Evolutionary conservation across 306 rosid genomes (phyloP), one percentile per base, ranked within the genome.

Genomic region (Phaseolus lunatus): DNA sequence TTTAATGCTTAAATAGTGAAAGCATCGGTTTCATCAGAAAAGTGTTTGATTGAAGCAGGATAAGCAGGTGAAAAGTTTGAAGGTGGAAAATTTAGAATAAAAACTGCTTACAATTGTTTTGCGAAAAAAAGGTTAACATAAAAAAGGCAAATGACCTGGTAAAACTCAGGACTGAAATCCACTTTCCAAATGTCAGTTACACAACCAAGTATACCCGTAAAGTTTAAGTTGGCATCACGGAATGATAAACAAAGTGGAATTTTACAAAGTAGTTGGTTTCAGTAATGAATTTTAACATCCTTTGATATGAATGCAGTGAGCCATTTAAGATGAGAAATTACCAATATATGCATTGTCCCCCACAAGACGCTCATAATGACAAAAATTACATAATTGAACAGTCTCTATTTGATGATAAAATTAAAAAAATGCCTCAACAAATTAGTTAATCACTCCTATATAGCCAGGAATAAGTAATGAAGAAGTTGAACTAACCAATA

Each of bases 281-380:
- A 39, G 24, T 24, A 56, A 31, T 56, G 61, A 4, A 33, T 26
- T 26, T 58, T 11, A 61, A 43, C 31, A 27, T 59, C 9, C 5
- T 74, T 44, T 58, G 62, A 75, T 63, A 33, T 20, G 72, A 49
- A 64, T 2, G 41, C 50, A 24, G 64, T 22, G 43, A 49, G 29
- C 13, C 39, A 29, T 26, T 31, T 70, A 58, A 15, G 50, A 69
- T 33, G 50, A 18, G 47, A 16, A 41, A 12, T 79, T 22, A 39
- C 65, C 43, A 26, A 49, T 2, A 24, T 24, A 35, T 58, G 44
- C 13, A 66, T 5, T 58, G 48, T 70, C 8, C 12, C n/a, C 12
- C 77, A 70, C 45, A 59, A 69, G 33, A 78, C 65, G 22, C 41
- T 9, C 13, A 16, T 35, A 7, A 50, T 23, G 12, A 11, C 45